A percentile compares a stretch with the other conserved stretches of the same genome.
Conservation (phyloP, 2,329 filamentous ascomycete species). For the Ophiostoma sp. region DNA sequence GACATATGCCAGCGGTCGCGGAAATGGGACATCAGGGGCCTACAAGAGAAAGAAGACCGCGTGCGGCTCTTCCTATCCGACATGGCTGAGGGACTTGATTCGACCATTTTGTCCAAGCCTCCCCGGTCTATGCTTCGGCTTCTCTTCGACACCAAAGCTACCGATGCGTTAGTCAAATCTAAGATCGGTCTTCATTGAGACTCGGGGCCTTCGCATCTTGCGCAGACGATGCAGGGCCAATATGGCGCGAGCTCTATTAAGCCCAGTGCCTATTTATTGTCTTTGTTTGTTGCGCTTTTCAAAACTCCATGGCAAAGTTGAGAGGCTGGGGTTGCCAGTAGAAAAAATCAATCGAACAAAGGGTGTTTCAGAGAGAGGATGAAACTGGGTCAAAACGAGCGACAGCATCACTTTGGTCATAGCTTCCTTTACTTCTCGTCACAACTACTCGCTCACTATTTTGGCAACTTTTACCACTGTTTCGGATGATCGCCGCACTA, state of each 20-base stretch:
- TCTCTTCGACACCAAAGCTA: neutral
- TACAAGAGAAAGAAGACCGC: conserved; percentile 61
- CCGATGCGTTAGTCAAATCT: no score
- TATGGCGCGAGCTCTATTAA: neutral
- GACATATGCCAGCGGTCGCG: conserved; percentile 65
- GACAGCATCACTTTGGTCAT: neutral
- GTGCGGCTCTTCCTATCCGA: conserved; percentile 52
- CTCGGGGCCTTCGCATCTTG: no score
- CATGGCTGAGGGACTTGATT: conserved; percentile 19
- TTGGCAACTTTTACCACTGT: neutral
- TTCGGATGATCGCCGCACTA: neutral
- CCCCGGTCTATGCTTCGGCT: neutral
- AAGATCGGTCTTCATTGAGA: no score
- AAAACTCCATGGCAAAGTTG: neutral
- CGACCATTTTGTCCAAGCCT: neutral
- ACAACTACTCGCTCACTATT: neutral
- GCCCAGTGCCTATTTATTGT: no score
- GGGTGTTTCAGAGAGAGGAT: neutral
- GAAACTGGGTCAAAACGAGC: conserved; percentile 8
- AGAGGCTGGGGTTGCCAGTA: neutral
- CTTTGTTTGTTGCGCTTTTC: no score
- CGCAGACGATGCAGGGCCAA: no score
- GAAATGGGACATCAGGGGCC: conserved; percentile 51
- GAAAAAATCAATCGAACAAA: neutral
- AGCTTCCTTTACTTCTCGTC: neutral